These are phyloP conservation scores for Tylopilus sp. DNA, from an alignment of 768 basidiomycete species.

Conservation along the genomic window DNA sequence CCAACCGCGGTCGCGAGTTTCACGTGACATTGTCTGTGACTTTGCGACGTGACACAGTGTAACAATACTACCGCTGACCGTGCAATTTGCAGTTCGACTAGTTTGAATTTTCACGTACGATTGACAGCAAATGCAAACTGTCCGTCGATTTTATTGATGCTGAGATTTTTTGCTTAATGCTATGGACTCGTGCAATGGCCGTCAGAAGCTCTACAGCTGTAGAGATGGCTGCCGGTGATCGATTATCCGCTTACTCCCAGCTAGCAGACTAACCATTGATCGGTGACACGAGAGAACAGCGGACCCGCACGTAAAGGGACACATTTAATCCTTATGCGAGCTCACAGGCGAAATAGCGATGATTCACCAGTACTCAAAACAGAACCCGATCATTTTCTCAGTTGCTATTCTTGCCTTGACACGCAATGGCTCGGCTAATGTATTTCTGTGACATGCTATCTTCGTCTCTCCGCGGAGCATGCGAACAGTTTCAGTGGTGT, in stretches of 20 bases:
- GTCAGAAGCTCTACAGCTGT: no score
- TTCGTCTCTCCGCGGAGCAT: constrained; percentile 2
- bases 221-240: no score
- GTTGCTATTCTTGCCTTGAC: constrained; percentile 3
- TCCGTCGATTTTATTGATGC: background rate
- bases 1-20: no score
- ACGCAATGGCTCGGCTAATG: background rate
- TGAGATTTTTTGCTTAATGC: background rate
- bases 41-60: no score
- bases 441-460: constrained; percentile 1
- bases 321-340: background rate
- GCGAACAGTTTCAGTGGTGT: background rate
- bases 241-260: no score
- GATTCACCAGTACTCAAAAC: background rate
- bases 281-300: background rate
- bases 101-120: no score
- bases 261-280: no score
- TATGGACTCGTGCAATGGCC: background rate
- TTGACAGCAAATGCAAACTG: no score
- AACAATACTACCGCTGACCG: no score
- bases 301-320: background rate
- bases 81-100: no score
- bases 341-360: background rate
- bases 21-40: no score
- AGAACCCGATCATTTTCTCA: background rate